Conservation (phyloP, 2,329 filamentous ascomycete species). For the Pestalotiopsis sp. region DNA sequence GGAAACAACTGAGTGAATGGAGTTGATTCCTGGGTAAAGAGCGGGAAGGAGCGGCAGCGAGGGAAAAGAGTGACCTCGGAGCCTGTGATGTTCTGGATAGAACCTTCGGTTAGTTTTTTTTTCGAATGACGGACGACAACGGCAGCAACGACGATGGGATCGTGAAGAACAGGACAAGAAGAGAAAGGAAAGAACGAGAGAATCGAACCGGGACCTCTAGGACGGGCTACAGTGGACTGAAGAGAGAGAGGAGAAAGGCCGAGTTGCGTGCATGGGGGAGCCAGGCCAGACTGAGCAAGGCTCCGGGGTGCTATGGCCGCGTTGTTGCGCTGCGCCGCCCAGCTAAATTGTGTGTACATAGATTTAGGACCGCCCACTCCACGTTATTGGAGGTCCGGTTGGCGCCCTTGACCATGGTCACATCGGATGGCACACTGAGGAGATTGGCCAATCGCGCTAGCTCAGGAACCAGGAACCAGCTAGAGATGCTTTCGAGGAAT, state of each 20-base stretch:
- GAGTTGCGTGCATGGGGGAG: background rate
- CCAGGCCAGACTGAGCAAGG: background rate
- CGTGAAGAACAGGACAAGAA: slow-evolving; percentile 32
- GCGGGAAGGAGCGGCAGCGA: background rate
- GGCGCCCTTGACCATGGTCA: slow-evolving; percentile 3
- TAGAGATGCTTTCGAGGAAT: background rate
- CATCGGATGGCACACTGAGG: slow-evolving; percentile 11
- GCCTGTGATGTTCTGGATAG: slow-evolving; percentile 31
- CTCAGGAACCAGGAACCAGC: background rate
- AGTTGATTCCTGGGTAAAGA: slow-evolving; percentile 40
- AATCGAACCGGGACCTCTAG: background rate
- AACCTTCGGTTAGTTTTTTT: slow-evolving; percentile 24
- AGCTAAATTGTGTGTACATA: background rate
- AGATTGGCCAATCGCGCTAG: background rate
- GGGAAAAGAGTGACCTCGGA: slow-evolving; percentile 39
- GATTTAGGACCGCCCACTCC: background rate
- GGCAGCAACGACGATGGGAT: slow-evolving; percentile 36
- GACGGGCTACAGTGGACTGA: background rate
- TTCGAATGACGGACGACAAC: slow-evolving; percentile 32
- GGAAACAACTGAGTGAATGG: slow-evolving; percentile 50
- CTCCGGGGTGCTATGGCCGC: background rate
- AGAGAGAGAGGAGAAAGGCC: background rate
- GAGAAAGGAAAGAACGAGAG: slow-evolving; percentile 19
- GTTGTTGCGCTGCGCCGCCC: background rate
- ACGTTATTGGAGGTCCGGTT: background rate